These are phyloP conservation scores for Suillus brevipes DNA, from an alignment of 768 basidiomycete species.

Conservation along the genomic window DNA sequence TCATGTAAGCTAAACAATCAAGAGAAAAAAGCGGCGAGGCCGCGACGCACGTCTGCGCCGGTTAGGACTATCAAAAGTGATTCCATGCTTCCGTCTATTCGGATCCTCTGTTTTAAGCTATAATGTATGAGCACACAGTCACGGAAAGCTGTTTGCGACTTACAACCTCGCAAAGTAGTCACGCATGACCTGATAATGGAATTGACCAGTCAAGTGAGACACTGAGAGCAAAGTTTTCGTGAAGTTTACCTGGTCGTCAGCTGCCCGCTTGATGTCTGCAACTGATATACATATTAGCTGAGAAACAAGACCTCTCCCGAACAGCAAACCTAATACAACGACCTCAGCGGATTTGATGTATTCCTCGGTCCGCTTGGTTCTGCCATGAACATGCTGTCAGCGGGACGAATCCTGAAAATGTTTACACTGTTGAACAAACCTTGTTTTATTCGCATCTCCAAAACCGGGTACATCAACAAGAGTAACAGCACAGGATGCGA, in stretches of 20 bases:
- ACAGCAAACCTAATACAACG: neutral
- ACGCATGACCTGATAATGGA: neutral
- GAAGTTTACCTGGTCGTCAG: neutral
- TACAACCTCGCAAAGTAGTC: neutral
- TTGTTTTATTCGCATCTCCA: constrained; percentile 1
- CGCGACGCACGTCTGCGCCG: neutral
- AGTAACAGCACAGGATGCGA: neutral
- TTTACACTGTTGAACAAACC: neutral
- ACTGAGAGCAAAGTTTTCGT: neutral
- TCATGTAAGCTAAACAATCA: neutral
- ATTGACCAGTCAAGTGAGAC: neutral
- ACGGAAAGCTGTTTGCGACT: neutral
- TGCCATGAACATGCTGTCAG: neutral
- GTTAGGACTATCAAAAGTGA: neutral
- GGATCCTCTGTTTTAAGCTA: neutral
- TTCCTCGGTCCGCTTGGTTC: neutral
- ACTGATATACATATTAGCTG: neutral
- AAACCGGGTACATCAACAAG: neutral
- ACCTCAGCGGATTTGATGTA: neutral
- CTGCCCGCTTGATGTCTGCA: neutral
- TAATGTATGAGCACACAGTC: neutral
- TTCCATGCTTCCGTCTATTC: neutral
- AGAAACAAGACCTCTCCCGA: neutral
- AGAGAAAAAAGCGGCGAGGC: too few relatives aligned
- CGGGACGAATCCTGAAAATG: neutral